phyloP scores from a whole-genome alignment of 371 early-diverging fungal genomes.

The Syncephalastrum sp. region DNA sequence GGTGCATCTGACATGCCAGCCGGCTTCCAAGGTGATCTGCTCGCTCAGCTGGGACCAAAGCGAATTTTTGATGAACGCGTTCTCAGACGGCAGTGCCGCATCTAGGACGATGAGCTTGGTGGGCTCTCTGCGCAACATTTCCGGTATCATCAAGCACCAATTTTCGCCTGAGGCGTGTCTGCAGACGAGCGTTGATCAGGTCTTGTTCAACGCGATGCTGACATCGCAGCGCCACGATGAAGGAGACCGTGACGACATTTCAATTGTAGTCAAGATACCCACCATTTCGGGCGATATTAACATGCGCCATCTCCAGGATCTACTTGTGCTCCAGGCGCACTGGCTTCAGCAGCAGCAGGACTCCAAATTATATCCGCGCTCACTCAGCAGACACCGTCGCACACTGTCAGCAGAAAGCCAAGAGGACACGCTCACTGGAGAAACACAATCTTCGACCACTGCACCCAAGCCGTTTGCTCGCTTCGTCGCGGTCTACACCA shows the following conservation, averaged over 20 bases:
- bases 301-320: constrained; percentile 78
- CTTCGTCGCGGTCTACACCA: constrained; percentile 49
- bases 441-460: constrained; percentile 5
- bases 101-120: constrained; percentile 59
- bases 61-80: constrained; percentile 62
- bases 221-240: constrained; percentile 34
- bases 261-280: constrained; percentile 62
- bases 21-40: constrained; percentile 76
- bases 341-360: constrained; percentile 61
- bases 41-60: constrained; percentile 71
- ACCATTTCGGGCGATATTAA: constrained; percentile 59
- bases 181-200: constrained; percentile 56
- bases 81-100: constrained; percentile 29
- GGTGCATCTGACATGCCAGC: constrained; percentile 76
- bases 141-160: constrained; percentile 69
- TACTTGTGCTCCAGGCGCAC: constrained; percentile 63
- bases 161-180: constrained; percentile 86
- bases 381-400: background rate
- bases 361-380: background rate
- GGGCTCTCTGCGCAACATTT: constrained; percentile 58
- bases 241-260: constrained; percentile 48
- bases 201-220: constrained; percentile 59
- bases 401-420: background rate
- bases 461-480: constrained; percentile 46
- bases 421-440: background rate